Evolutionary conservation across 768 basidiomycete genomes (phyloP).

Genomic region (Pleurotus sapidus): DNA sequence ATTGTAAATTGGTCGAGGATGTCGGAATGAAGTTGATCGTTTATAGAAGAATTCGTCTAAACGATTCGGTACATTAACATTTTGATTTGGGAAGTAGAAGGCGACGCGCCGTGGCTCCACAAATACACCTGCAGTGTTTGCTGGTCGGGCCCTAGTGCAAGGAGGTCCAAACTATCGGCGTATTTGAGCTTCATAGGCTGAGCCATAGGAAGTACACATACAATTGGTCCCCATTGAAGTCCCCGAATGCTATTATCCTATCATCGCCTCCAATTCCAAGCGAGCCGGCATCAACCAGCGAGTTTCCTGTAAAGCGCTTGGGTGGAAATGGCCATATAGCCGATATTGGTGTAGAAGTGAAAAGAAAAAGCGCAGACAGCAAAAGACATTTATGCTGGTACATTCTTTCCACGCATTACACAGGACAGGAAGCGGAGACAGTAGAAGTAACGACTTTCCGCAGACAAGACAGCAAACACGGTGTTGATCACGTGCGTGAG

Average conservation of each 20-base stretch:
- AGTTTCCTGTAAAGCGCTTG: slow-evolving; percentile 83
- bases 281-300: slow-evolving; percentile 74
- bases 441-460: no score
- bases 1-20: slow-evolving; percentile 63
- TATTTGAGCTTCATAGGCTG: not conserved
- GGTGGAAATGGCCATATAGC: slow-evolving; percentile 81
- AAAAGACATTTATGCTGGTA: slow-evolving; percentile 1
- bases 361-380: slow-evolving; percentile 5
- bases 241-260: slow-evolving; percentile 85
- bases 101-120: slow-evolving; percentile 74
- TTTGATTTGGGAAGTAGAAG: not conserved
- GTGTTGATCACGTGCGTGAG: no score
- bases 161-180: slow-evolving; percentile 66
- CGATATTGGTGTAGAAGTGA: slow-evolving; percentile 14
- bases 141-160: slow-evolving; percentile 74
- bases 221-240: slow-evolving; percentile 97
- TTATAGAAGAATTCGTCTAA: slow-evolving; percentile 59
- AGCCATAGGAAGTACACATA: slow-evolving; percentile 35
- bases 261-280: slow-evolving; percentile 74
- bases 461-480: no score
- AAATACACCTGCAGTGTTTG: slow-evolving; percentile 71
- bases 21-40: slow-evolving; percentile 48
- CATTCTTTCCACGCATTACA: not conserved
- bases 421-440: no score
- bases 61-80: slow-evolving; percentile 5